Evolutionary conservation across 768 basidiomycete species (phyloP).

Genomic region (Trametes punicea): DNA sequence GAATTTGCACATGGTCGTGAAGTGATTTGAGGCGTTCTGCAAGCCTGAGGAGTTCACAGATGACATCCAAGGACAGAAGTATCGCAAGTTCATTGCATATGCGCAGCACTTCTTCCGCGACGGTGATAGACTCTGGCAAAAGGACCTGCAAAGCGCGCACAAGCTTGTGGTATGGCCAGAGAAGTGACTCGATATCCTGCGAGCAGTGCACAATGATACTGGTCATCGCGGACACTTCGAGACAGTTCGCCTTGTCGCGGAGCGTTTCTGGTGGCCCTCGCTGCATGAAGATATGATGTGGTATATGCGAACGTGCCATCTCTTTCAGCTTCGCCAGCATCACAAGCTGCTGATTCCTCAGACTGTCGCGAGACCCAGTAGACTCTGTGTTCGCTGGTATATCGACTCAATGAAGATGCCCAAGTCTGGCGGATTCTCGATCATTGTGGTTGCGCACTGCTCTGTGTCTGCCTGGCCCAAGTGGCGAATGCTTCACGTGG

Average conservation of each 20-base stretch:
- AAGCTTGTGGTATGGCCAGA: neutral
- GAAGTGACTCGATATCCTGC: neutral
- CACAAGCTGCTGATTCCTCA: no score
- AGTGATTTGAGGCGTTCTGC: neutral
- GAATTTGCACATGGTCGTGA: no score
- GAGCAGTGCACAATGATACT: conserved; percentile 12
- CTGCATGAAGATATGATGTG: no score
- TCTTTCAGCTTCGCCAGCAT: no score
- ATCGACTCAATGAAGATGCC: no score
- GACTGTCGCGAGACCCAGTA: no score
- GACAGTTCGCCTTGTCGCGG: neutral
- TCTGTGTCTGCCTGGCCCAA: conserved; percentile 34
- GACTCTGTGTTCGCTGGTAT: no score
- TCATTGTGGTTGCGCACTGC: conserved; percentile 36
- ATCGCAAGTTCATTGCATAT: conserved; percentile 12
- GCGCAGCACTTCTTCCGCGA: conserved; percentile 1
- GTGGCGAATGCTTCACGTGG: conserved; percentile 25
- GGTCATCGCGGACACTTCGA: conserved; percentile 23
- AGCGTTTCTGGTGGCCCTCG: conserved; percentile 28
- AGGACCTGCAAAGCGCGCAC: no score
- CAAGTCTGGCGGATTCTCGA: no score
- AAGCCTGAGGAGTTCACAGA: neutral
- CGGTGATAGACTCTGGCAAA: conserved; percentile 17
- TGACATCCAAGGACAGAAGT: no score
- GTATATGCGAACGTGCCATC: no score